phyloP scores from a whole-genome alignment of 768 basidiomycete species.

The Myochromella boudieri region DNA sequence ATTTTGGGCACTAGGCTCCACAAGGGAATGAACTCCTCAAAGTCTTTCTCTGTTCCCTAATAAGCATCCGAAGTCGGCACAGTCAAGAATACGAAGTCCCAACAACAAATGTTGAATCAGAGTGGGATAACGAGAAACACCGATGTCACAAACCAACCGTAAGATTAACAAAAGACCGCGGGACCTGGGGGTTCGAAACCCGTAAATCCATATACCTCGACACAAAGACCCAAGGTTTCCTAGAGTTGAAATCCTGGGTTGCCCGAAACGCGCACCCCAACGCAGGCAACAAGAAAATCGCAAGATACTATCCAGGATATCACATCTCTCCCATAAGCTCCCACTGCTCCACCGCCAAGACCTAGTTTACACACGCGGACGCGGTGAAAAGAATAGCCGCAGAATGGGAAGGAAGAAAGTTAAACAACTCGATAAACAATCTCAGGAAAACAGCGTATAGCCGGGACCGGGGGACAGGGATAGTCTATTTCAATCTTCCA shows the following conservation, averaged over 20 bases:
- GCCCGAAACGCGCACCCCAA: background rate
- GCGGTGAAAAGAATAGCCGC: background rate
- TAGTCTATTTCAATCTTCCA: slow-evolving; percentile 1
- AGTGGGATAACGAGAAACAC: too few species aligned
- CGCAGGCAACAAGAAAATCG: background rate
- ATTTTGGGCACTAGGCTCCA: slow-evolving; percentile 3
- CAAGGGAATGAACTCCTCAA: background rate
- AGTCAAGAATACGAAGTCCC: too few species aligned
- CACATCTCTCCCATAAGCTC: background rate
- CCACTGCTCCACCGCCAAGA: background rate
- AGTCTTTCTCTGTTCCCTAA: background rate
- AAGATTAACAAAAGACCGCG: too few species aligned
- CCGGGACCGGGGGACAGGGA: background rate
- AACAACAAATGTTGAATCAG: too few species aligned
- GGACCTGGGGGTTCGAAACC: too few species aligned
- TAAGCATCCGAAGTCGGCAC: background rate
- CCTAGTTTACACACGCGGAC: background rate
- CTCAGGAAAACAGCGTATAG: too few species aligned
- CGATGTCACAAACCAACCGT: too few species aligned
- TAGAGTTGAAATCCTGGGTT: background rate
- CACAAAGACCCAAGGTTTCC: background rate
- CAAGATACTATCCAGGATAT: background rate
- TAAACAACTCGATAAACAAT: background rate
- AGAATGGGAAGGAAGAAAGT: background rate
- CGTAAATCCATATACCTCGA: too few species aligned